phyloP scores from a whole-genome alignment of 2,329 filamentous ascomycete species.

The Pseudocercospora fijiensis region DNA sequence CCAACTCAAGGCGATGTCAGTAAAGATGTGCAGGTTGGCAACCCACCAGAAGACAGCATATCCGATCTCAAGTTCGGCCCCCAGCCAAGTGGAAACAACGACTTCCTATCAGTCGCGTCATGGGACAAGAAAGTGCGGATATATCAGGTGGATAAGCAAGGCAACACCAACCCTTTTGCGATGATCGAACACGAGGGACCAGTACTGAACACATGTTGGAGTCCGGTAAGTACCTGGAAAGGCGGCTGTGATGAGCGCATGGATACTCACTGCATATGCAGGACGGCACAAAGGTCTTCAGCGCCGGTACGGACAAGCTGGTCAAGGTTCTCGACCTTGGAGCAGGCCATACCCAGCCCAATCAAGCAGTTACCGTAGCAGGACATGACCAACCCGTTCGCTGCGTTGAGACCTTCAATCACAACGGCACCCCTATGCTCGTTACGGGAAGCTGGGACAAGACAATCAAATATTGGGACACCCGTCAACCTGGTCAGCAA shows the following conservation, averaged over 20 bases:
- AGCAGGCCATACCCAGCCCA: constrained; percentile 45
- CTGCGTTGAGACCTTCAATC: constrained; percentile 63
- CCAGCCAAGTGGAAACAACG: constrained; percentile 47
- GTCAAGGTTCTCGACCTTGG: constrained; percentile 83
- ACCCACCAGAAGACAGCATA: constrained; percentile 84
- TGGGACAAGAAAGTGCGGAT: constrained; percentile 99
- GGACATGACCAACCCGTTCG: constrained; percentile 82
- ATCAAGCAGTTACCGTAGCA: constrained; percentile 62
- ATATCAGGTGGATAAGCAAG: constrained; percentile 80
- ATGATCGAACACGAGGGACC: constrained; percentile 82
- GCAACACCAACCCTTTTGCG: constrained; percentile 80
- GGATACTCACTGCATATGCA: constrained; percentile 42
- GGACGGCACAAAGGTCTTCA: constrained; percentile 88
- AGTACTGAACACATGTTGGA: constrained; percentile 82
- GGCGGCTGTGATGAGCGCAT: background rate
- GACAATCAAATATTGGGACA: constrained; percentile 85
- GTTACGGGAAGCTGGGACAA: constrained; percentile 93
- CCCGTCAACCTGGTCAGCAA: constrained; percentile 57
- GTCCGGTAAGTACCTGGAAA: constrained; percentile 63
- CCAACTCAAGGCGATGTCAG: constrained; percentile 87
- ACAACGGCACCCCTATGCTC: constrained; percentile 71
- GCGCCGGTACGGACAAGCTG: constrained; percentile 86
- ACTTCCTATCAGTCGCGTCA: constrained; percentile 84
- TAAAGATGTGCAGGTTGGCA: constrained; percentile 76
- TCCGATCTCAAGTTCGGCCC: constrained; percentile 83